Percentiles rank a stretch among this genome's conserved stretches.
These are phyloP conservation scores for Crithidia acanthocephali DNA, from an alignment of 208 protist genomes.

Conservation along the genomic window DNA sequence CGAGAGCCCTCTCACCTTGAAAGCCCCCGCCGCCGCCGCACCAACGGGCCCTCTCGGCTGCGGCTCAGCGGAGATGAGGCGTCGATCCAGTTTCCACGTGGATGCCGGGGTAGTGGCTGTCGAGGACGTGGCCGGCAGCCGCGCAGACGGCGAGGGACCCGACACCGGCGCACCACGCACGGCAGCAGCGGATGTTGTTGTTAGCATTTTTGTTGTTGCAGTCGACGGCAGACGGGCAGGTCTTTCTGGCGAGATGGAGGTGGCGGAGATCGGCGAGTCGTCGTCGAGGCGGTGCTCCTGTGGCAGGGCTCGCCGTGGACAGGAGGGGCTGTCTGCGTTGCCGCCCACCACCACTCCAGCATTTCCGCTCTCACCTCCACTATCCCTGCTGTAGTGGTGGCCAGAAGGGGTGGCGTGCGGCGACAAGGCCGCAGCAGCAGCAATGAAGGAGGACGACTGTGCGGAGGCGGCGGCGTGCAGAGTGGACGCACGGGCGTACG, in stretches of 20 bases:
- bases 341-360: slow-evolving; percentile 25
- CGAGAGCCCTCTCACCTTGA: background rate
- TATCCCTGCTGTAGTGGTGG: background rate
- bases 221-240: too few species aligned
- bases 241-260: background rate
- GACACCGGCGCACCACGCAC: background rate
- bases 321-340: slow-evolving; percentile 20
- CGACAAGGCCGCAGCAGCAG: too few species aligned
- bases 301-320: slow-evolving; percentile 29
- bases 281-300: slow-evolving; percentile 27
- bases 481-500: too few species aligned
- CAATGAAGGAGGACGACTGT: too few species aligned
- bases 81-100: background rate
- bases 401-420: too few species aligned
- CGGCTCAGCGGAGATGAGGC: background rate
- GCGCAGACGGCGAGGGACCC: background rate
- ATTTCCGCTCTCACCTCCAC: too few species aligned
- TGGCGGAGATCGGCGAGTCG: slow-evolving; percentile 9
- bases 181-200: too few species aligned
- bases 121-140: background rate
- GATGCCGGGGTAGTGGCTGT: background rate
- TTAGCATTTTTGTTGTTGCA: too few species aligned
- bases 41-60: too few species aligned
- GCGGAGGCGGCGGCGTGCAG: too few species aligned
- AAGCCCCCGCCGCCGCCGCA: too few species aligned